Base-by-base conservation (phyloP, 75 land plant species). In the Sequoiadendron giganteum region DNA sequence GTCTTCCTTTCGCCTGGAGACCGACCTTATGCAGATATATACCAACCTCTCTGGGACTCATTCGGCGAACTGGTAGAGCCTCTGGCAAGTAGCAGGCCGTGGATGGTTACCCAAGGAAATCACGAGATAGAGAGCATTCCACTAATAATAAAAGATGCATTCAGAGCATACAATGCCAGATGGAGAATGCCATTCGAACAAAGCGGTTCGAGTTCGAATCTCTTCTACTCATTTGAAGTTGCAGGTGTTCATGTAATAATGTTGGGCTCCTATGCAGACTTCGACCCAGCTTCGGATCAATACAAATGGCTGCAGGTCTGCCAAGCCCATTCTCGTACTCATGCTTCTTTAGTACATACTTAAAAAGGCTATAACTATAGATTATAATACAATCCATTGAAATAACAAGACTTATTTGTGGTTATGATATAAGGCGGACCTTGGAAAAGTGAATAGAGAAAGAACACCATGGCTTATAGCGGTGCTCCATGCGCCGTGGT, bases 71-170 rank as follows among this genome's bases (percentile, higher is more conserved):
- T 97, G 38, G 93, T 97, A 15, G 94, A 93, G 88, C 98, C 98
- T 39, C 89, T 94, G 7, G 97, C 99, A 6, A 96, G 98, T 90
- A 48, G 89, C 0, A 83, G 94, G 39, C 99, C 99, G 14, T 95
- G 96, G 97, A 95, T 96, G 98, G 93, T 94, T 56, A 96, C 98
- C 1, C 85, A 94, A 42, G 98, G 98, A 68, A 97, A 97, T 91
- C 98, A 97, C 81, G 99, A 97, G 40, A 83, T 95, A 1, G 97
- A 97, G 89, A 87, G 42, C 47, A 88, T 97, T 83, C 95, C 93
- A 8, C 36, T 94, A 25, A 4, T 95, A n/a, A 84, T 91, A 5
- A 15, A 32, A 2, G 25, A 86, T 0, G 38, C 92, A 2, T 97
- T 96, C 89, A 92, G 89, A 36, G 87, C 96, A 34, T 97, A 94